phyloP scores from a whole-genome alignment of 306 rosid species.

The Comarum palustre region DNA sequence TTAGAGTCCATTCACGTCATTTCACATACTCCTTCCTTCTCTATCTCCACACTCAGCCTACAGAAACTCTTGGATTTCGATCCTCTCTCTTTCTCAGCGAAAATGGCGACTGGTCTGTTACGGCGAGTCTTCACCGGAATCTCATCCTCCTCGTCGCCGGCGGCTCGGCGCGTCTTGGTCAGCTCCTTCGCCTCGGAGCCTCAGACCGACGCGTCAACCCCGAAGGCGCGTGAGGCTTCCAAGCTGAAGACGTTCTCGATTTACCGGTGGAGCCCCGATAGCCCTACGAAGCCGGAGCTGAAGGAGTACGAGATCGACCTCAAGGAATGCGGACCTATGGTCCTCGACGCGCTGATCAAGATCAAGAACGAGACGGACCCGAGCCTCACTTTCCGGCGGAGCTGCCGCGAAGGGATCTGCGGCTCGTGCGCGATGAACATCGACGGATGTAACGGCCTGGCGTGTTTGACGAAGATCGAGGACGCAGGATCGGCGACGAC shows the following conservation, averaged over 20 bases:
- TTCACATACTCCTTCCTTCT: not conserved
- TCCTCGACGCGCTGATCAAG: conserved; percentile 87
- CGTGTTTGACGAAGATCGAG: conserved; percentile 79
- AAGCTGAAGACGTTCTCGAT: conserved; percentile 68
- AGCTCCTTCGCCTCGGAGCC: conserved; percentile 68
- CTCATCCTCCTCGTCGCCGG: conserved; percentile 36
- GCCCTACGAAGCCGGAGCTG: conserved; percentile 72
- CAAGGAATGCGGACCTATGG: conserved; percentile 97
- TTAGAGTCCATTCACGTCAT: conserved; percentile 30
- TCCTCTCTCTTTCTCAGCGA: not conserved
- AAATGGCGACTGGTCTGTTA: conserved; percentile 67
- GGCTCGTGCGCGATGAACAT: conserved; percentile 99
- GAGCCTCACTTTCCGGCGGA: conserved; percentile 70
- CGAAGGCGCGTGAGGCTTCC: conserved; percentile 31
- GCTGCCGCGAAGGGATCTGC: conserved; percentile 95
- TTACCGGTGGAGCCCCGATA: conserved; percentile 92
- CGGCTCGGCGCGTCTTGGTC: conserved; percentile 28
- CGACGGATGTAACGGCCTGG: conserved; percentile 93
- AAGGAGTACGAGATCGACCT: conserved; percentile 69
- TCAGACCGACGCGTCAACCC: conserved; percentile 48
- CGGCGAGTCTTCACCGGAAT: conserved; percentile 42
- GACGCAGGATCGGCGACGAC: conserved; percentile 27
- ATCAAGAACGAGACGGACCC: conserved; percentile 94
- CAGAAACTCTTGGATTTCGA: too few relatives aligned
- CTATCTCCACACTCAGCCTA: not conserved